phyloP scores from a whole-genome alignment of 1,284 basidiomycete species.

The Papiliotrema nemorosa region DNA sequence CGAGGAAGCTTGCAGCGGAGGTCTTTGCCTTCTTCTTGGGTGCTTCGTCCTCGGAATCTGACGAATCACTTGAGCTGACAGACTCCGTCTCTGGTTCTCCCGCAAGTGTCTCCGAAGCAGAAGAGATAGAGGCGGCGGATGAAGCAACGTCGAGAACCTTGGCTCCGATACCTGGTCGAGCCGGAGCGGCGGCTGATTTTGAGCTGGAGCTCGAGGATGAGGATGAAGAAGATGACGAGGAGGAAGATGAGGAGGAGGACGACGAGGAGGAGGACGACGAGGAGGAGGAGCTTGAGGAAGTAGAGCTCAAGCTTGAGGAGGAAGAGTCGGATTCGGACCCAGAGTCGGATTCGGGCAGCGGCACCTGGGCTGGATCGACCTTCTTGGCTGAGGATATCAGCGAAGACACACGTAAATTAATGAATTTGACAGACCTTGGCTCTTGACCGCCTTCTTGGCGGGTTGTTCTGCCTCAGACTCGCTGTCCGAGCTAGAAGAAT shows the following conservation, averaged over 20 bases:
- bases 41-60: slow-evolving; percentile 5
- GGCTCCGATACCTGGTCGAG: slow-evolving; percentile 4
- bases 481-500: slow-evolving; percentile 10
- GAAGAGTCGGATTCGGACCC: slow-evolving; percentile 21
- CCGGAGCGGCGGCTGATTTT: not conserved
- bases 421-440: too few species aligned
- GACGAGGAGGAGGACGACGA: slow-evolving; percentile 10
- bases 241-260: not conserved
- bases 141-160: not conserved
- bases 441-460: not conserved
- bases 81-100: not conserved
- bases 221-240: slow-evolving; percentile 2
- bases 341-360: slow-evolving; percentile 13
- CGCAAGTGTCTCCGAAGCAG: slow-evolving; percentile 1
- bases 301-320: slow-evolving; percentile 12
- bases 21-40: not conserved
- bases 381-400: not conserved
- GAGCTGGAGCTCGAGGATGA: slow-evolving; percentile 1
- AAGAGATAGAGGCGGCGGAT: not conserved
- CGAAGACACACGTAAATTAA: too few species aligned
- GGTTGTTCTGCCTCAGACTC: slow-evolving; percentile 6
- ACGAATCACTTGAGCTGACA: not conserved
- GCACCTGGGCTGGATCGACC: slow-evolving; percentile 7
- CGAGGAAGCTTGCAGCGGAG: slow-evolving; percentile 18
- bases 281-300: slow-evolving; percentile 19